Conservation (phyloP, 2,329 filamentous ascomycete genomes). For the Alternaria sp. region DNA sequence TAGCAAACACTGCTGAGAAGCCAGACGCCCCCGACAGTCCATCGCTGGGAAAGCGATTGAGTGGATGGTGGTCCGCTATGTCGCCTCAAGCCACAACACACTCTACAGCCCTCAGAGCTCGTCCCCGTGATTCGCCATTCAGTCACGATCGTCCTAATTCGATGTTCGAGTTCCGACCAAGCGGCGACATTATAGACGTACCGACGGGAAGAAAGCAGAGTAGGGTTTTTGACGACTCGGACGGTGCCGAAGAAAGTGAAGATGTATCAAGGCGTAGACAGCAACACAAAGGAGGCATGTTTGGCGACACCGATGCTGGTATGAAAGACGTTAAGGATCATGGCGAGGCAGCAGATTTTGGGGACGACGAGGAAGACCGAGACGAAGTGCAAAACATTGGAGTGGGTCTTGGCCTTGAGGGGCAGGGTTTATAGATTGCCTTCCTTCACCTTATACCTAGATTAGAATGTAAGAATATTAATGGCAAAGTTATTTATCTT, state of each 20-base stretch:
- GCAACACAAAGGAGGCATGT: conserved; percentile 10
- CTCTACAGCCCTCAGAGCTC: conserved; percentile 10
- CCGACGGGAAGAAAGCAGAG: conserved; percentile 32
- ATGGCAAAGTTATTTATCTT: not conserved
- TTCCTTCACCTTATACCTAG: not conserved
- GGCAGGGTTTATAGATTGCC: conserved; percentile 6
- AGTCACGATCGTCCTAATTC: conserved; percentile 37
- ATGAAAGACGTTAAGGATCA: conserved; percentile 12
- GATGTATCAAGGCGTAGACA: conserved; percentile 1
- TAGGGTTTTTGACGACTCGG: conserved; percentile 54
- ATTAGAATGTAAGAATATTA: conserved; percentile 3
- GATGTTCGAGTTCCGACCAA: conserved; percentile 47
- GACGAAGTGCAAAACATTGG: conserved; percentile 20
- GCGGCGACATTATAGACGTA: conserved; percentile 28
- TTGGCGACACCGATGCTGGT: conserved; percentile 16
- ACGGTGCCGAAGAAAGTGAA: conserved; percentile 28
- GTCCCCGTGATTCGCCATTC: conserved; percentile 18
- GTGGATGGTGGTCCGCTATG: conserved; percentile 47
- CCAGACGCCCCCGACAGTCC: conserved; percentile 33
- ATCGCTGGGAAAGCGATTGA: conserved; percentile 37
- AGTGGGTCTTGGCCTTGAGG: conserved; percentile 19
- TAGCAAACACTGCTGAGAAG: conserved; percentile 9
- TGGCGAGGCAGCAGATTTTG: conserved; percentile 26
- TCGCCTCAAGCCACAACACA: conserved; percentile 22
- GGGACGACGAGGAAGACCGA: conserved; percentile 27